These are phyloP conservation scores for Croton setiger DNA, from an alignment of 441 rosid species.

Conservation along the genomic window DNA sequence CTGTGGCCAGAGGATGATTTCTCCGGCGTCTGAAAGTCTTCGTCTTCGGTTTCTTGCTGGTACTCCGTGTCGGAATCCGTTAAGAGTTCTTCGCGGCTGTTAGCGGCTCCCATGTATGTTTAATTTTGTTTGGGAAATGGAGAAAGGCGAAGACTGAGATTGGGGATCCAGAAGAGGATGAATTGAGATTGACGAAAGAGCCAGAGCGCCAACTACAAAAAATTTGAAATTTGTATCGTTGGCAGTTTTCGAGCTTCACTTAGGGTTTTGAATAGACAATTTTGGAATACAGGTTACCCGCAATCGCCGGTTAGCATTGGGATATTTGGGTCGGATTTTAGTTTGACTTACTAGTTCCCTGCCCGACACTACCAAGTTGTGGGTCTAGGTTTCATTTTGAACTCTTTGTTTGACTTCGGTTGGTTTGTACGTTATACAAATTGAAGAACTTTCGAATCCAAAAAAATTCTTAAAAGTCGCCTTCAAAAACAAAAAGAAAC, in stretches of 20 bases:
- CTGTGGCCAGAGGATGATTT: constrained; percentile 34
- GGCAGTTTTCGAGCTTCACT: background rate
- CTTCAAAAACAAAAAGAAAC: no score
- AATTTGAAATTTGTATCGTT: constrained; percentile 53
- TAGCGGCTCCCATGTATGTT: constrained; percentile 58
- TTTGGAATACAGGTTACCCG: background rate
- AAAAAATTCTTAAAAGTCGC: no score
- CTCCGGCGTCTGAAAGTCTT: constrained; percentile 49
- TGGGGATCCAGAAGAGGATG: background rate
- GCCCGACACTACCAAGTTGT: background rate
- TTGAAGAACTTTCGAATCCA: no score
- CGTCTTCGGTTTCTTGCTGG: constrained; percentile 41
- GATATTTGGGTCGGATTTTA: background rate
- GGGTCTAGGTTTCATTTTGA: background rate
- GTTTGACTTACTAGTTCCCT: background rate
- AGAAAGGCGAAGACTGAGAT: background rate
- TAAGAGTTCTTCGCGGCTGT: constrained; percentile 77
- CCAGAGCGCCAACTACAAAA: constrained; percentile 50
- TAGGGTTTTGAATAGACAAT: background rate
- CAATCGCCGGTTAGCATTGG: background rate
- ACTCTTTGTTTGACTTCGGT: no score
- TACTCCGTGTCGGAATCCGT: constrained; percentile 65
- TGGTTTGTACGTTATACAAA: no score
- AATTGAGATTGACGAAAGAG: background rate
- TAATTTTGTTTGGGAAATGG: background rate